phyloP scores from a whole-genome alignment of 495 filamentous ascomycete genomes.

The Podospora didyma region DNA sequence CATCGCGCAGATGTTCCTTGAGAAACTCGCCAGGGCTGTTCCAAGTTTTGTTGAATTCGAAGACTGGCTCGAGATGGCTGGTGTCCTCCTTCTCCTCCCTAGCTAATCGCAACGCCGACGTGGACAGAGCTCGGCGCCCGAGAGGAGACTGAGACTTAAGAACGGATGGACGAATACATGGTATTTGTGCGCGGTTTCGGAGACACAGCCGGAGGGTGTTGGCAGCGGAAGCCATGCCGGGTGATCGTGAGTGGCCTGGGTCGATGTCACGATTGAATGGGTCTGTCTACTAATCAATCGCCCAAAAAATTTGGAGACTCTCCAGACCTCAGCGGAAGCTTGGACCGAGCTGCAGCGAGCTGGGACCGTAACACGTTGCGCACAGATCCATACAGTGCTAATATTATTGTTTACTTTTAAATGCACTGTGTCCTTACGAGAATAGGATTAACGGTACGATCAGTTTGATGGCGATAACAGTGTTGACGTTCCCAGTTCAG shows the following conservation, averaged over 20 bases:
- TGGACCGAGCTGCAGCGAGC: too few species aligned
- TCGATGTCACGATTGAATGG: background rate
- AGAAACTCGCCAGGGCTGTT: slow-evolving; percentile 17
- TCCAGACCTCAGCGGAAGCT: too few species aligned
- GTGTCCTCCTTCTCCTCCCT: slow-evolving; percentile 8
- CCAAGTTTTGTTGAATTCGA: slow-evolving; percentile 7
- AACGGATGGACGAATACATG: slow-evolving; percentile 12
- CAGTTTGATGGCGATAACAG: too few species aligned
- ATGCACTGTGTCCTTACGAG: too few species aligned
- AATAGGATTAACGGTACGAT: too few species aligned
- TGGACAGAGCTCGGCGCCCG: slow-evolving; percentile 34
- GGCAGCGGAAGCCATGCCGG: slow-evolving; percentile 45
- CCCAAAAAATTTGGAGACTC: background rate
- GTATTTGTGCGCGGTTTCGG: slow-evolving; percentile 33
- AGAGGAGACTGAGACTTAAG: slow-evolving; percentile 13
- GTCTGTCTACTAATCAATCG: background rate
- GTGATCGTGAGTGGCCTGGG: slow-evolving; percentile 4
- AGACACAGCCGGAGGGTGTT: slow-evolving; percentile 45
- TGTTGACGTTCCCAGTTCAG: too few species aligned
- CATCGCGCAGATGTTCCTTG: slow-evolving; percentile 2
- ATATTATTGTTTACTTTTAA: too few species aligned
- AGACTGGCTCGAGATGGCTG: slow-evolving; percentile 1
- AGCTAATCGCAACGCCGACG: slow-evolving; percentile 28
- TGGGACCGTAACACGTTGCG: too few species aligned
- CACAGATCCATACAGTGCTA: too few species aligned